Evolutionary conservation across 305 asterid species (phyloP).

Genomic region (Fraxinus dipetala): DNA sequence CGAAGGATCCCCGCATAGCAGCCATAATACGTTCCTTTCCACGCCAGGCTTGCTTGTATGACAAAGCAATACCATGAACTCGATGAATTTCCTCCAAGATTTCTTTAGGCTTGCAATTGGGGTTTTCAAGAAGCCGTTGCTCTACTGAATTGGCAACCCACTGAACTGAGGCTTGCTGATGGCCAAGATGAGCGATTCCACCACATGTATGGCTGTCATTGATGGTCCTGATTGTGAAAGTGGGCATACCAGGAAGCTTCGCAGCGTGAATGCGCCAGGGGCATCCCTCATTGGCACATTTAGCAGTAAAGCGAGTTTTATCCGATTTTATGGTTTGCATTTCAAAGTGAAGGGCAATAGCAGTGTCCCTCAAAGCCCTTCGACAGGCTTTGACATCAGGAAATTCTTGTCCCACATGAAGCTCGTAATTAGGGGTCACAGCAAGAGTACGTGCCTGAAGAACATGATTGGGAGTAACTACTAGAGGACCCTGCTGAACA

Average conservation of each 20-base stretch:
- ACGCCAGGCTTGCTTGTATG: slow-evolving; percentile 99
- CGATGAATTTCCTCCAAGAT: slow-evolving; percentile 45
- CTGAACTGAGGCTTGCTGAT: slow-evolving; percentile 98
- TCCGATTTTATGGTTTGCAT: slow-evolving; percentile 93
- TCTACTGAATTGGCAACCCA: slow-evolving; percentile 98
- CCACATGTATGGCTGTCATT: slow-evolving; percentile 81
- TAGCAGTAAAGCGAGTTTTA: slow-evolving; percentile 92
- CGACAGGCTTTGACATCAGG: slow-evolving; percentile 90
- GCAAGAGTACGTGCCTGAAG: slow-evolving; percentile 74
- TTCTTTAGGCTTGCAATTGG: slow-evolving; percentile 93
- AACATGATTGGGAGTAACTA: slow-evolving; percentile 57
- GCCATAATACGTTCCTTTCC: slow-evolving; percentile 96
- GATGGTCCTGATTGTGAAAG: slow-evolving; percentile 88
- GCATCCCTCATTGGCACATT: slow-evolving; percentile 84
- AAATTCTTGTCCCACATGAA: slow-evolving; percentile 94
- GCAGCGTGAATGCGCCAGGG: slow-evolving; percentile 99
- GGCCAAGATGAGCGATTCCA: slow-evolving; percentile 85
- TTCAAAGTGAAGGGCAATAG: slow-evolving; percentile 92
- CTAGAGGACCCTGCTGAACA: slow-evolving; percentile 44
- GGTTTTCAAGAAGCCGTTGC: slow-evolving; percentile 82
- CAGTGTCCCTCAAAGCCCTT: slow-evolving; percentile 87
- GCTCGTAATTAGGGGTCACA: slow-evolving; percentile 59
- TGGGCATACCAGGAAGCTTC: slow-evolving; percentile 92
- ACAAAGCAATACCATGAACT: slow-evolving; percentile 64
- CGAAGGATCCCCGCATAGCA: slow-evolving; percentile 94